Base-by-base conservation (phyloP, 225 moss, liverwort and hornwort species). In the Physcomitrium patens region DNA sequence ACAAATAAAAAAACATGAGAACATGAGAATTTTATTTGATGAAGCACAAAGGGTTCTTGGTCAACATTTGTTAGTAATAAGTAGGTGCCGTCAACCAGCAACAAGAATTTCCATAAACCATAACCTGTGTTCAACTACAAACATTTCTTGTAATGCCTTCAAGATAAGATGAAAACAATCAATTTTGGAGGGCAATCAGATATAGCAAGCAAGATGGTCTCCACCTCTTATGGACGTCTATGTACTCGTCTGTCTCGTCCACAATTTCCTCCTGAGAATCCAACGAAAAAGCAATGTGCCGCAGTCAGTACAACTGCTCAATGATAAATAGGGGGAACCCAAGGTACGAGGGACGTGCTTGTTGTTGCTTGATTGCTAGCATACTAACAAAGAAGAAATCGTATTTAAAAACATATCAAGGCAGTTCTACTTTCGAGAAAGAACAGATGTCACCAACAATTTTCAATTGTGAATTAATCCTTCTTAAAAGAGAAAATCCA, bases 231-330 rank as follows among this genome's bases (percentile, higher is more conserved):
- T 88, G 88, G 49, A 88, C 88, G 63, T 88, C 88, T 76, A 85
- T 88, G 78, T 88, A 88, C 80, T 88, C 88, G 37, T 88, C 88
- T 45, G 88, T 88, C 66, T 88, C 88, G 69, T 88, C 88, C 78
- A 88, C 88, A 64, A 88, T 88, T 73, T 88, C 88, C 73, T 85
- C 88, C 88, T 88, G 78, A 28, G 58, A 73, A 68, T 73, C 49
- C 60, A 70, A 68, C 3, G 7, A 37, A 37, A 4, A 37, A 37
- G 31, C 31, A 37, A 37, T 7, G 31, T 37, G 31, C 31, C 31
- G 31, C 31, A 37, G 7, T 37, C 31, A 37, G 31, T 37, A 3
- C 31, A 37, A 37, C 4, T 37, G 31, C 31, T 37, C 31, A 37
- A 37, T 37, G 31, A 37, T 37, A 37, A 37, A 37, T 37, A 37